These are phyloP conservation scores for Boletus smithii DNA, from an alignment of 1,284 basidiomycete genomes.

Conservation along the genomic window DNA sequence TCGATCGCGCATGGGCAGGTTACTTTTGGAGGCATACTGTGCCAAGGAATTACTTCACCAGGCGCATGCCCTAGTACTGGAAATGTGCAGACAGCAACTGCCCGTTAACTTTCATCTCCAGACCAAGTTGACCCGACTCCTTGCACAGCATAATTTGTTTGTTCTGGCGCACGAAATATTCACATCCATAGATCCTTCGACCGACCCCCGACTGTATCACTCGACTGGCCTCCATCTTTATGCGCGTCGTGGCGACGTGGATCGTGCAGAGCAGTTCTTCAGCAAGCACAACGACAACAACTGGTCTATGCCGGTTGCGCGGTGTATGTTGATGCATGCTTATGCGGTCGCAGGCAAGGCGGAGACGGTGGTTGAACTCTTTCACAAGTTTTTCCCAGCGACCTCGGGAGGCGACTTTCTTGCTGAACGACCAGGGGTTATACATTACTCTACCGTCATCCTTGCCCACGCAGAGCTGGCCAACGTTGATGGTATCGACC, in stretches of 20 bases:
- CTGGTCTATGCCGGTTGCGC: conserved; percentile 33
- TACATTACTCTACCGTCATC: conserved; percentile 58
- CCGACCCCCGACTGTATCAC: conserved; percentile 31
- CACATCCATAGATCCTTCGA: conserved; percentile 26
- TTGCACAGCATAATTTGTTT: conserved; percentile 42
- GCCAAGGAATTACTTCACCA: conserved; percentile 33
- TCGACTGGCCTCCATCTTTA: conserved; percentile 50
- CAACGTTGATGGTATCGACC: conserved; percentile 51
- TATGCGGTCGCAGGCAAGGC: conserved; percentile 47
- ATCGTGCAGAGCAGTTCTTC: conserved; percentile 45
- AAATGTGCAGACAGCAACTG: conserved; percentile 40
- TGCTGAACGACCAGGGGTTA: conserved; percentile 38
- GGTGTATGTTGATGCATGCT: conserved; percentile 50
- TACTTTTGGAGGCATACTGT: conserved; percentile 43
- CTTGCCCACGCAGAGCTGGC: conserved; percentile 51
- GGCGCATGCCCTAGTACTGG: conserved; percentile 44
- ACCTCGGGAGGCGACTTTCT: conserved; percentile 24
- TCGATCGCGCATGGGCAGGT: conserved; percentile 35
- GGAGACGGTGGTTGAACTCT: conserved; percentile 46
- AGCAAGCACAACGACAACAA: conserved; percentile 34
- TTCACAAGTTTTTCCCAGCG: conserved; percentile 52
- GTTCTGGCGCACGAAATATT: conserved; percentile 47
- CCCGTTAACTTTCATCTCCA: conserved; percentile 30
- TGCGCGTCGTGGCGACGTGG: conserved; percentile 49
- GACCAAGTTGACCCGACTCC: conserved; percentile 42